Evolutionary conservation across 129 eudicot species (phyloP).

Genomic region (Oenanthe sinensis): DNA sequence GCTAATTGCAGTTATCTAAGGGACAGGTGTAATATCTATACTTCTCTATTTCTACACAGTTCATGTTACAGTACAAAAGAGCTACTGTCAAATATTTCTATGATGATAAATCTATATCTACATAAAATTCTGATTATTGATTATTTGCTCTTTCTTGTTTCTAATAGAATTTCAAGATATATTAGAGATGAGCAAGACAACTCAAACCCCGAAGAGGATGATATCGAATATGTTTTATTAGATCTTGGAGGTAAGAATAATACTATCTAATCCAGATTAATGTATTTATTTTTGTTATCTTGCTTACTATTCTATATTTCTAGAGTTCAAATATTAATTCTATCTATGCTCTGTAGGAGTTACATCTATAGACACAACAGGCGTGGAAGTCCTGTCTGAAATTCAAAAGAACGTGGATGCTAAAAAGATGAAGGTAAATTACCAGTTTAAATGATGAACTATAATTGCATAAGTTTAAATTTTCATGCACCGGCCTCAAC

Average conservation of each 20-base stretch:
- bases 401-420: slow-evolving; percentile 37
- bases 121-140: background rate
- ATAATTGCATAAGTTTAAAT: background rate
- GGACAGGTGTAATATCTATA: slow-evolving; percentile 48
- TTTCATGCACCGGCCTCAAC: background rate
- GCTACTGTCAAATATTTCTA: background rate
- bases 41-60: background rate
- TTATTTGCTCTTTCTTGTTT: background rate
- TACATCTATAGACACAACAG: slow-evolving; percentile 75
- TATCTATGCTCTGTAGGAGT: slow-evolving; percentile 39
- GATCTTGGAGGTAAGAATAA: slow-evolving; percentile 71
- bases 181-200: slow-evolving; percentile 57
- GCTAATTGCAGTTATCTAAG: slow-evolving; percentile 55
- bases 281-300: background rate
- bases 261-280: background rate
- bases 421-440: slow-evolving; percentile 54
- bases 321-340: background rate
- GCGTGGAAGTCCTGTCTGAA: slow-evolving; percentile 68
- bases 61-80: background rate
- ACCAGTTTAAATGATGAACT: background rate
- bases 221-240: slow-evolving; percentile 49
- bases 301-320: too few species aligned
- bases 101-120: background rate
- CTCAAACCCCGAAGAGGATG: slow-evolving; percentile 30
- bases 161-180: slow-evolving; percentile 64